A percentile compares a stretch with the other conserved stretches of the same genome.
Conservation (phyloP, 768 basidiomycete genomes). For the Pleurotus cornucopiae region DNA sequence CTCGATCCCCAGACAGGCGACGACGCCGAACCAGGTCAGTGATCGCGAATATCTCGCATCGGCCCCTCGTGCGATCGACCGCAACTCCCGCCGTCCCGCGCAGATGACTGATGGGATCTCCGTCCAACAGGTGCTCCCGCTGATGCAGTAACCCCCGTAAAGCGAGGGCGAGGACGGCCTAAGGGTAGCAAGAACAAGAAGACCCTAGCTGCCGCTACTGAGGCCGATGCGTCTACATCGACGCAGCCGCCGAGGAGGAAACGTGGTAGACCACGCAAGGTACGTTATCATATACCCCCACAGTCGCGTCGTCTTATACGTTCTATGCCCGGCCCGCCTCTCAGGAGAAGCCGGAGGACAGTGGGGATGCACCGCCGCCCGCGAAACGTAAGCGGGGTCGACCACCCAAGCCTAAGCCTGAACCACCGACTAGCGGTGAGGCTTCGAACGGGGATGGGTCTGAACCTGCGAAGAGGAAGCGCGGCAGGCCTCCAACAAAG, state of each 20-base stretch:
- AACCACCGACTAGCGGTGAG: constrained; percentile 26
- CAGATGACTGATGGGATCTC: constrained; percentile 13
- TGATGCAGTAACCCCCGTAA: constrained; percentile 38
- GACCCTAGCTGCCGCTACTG: constrained; percentile 18
- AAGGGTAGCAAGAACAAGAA: constrained; percentile 82
- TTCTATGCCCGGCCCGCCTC: constrained; percentile 20
- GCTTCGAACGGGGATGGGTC: constrained; percentile 33
- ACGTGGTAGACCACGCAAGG: constrained; percentile 69
- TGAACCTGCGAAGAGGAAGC: constrained; percentile 57
- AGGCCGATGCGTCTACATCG: constrained; percentile 26
- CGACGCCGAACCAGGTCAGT: constrained; percentile 4
- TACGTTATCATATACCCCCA: constrained; percentile 24
- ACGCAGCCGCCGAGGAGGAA: constrained; percentile 40
- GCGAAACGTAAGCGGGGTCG: constrained; percentile 68
- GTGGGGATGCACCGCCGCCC: constrained; percentile 43
- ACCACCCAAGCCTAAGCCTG: constrained; percentile 65
- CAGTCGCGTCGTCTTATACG: constrained; percentile 10
- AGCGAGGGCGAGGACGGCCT: constrained; percentile 85
- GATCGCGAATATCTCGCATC: constrained; percentile 2
- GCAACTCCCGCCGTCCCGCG: neutral
- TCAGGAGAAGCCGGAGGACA: constrained; percentile 39
- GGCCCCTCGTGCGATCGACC: constrained; percentile 10
- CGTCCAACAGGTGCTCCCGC: constrained; percentile 33
- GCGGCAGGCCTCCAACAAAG: constrained; percentile 64
- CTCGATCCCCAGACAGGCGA: constrained; percentile 37